Conservation (phyloP, 1,284 basidiomycete species). For the Cryptococcus floricola region DNA sequence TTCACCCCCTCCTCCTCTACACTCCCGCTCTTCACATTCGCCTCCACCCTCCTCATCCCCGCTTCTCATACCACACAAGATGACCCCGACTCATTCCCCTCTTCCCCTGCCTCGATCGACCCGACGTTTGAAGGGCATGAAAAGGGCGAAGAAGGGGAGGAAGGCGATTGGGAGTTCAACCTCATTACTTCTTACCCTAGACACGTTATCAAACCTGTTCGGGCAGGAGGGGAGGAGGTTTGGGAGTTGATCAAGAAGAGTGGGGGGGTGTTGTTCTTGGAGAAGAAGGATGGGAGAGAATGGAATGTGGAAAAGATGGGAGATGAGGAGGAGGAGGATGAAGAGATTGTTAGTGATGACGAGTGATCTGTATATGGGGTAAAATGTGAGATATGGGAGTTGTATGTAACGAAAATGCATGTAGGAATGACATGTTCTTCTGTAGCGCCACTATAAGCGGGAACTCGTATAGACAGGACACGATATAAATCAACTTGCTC, state of each 20-base stretch:
- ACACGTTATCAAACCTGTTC: constrained; percentile 31
- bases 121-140: constrained; percentile 7
- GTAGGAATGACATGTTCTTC: too few species aligned
- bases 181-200: constrained; percentile 45
- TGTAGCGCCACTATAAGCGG: too few species aligned
- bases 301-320: constrained; percentile 30
- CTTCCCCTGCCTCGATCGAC: constrained; percentile 35
- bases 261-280: constrained; percentile 45
- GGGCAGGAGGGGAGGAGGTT: constrained; percentile 26
- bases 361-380: background rate
- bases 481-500: too few species aligned
- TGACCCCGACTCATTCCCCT: constrained; percentile 36
- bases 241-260: constrained; percentile 41
- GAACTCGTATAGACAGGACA: too few species aligned
- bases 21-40: constrained; percentile 38
- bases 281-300: constrained; percentile 33
- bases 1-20: constrained; percentile 31
- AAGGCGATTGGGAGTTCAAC: constrained; percentile 20
- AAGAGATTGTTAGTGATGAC: constrained; percentile 10
- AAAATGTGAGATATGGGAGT: too few species aligned
- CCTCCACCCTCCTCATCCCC: constrained; percentile 44
- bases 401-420: too few species aligned
- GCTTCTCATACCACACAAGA: constrained; percentile 11
- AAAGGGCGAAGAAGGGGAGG: background rate
- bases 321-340: constrained; percentile 10